Evolutionary conservation across 805 yeast species (phyloP).

Genomic region (Lachancea fermentati): DNA sequence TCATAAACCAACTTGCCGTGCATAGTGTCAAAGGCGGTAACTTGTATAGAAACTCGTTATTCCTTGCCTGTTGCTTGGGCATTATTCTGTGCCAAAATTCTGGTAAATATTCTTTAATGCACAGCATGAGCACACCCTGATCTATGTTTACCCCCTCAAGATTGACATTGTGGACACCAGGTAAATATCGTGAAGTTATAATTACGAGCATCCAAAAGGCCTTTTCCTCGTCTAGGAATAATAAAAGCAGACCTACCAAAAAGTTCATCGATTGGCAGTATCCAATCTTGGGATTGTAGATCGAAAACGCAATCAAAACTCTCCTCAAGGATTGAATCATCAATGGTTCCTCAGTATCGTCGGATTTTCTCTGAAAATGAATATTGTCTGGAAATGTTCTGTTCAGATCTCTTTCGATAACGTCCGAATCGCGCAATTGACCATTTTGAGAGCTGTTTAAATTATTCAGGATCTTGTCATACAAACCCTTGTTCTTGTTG

Average conservation of each 20-base stretch:
- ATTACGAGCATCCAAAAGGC: slow-evolving; percentile 96
- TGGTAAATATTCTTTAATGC: slow-evolving; percentile 79
- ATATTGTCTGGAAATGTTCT: slow-evolving; percentile 94
- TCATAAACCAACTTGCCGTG: slow-evolving; percentile 98
- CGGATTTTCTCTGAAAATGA: slow-evolving; percentile 52
- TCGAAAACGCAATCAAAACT: slow-evolving; percentile 77
- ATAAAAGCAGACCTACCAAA: slow-evolving; percentile 75
- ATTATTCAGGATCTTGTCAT: slow-evolving; percentile 51
- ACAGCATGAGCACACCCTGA: slow-evolving; percentile 88
- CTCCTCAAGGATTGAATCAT: slow-evolving; percentile 69
- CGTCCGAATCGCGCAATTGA: slow-evolving; percentile 59
- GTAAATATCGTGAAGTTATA: slow-evolving; percentile 75
- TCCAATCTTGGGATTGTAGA: slow-evolving; percentile 83
- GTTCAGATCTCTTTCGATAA: slow-evolving; percentile 88
- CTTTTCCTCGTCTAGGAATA: slow-evolving; percentile 84
- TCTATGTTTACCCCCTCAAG: slow-evolving; percentile 93
- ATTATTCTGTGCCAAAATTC: slow-evolving; percentile 53
- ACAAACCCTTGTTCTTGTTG: slow-evolving; percentile 65
- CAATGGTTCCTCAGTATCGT: slow-evolving; percentile 46
- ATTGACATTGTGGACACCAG: slow-evolving; percentile 86
- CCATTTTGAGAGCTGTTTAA: slow-evolving; percentile 8
- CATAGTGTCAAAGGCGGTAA: slow-evolving; percentile 89
- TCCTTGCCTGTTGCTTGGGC: slow-evolving; percentile 7
- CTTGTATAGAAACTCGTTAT: slow-evolving; percentile 53
- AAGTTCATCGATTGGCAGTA: slow-evolving; percentile 95